Evolutionary conservation across 257 asterid species (phyloP).

Genomic region (Gardenia jasminoides): DNA sequence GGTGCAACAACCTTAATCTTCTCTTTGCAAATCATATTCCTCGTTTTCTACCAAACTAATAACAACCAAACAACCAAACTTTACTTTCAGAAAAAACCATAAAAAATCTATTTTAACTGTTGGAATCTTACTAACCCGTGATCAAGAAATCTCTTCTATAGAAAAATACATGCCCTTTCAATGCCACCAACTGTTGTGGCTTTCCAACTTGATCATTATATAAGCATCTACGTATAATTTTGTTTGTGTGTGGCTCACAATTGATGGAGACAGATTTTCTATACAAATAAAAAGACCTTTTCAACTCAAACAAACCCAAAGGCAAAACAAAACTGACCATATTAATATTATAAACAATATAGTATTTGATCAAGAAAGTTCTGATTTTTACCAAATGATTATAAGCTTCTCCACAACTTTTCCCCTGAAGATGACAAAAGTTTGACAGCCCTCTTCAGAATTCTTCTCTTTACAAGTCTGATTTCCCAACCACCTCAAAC

Average conservation of each 20-base stretch:
- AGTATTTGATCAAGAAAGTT: slow-evolving; percentile 18
- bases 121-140: slow-evolving; percentile 26
- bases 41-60: slow-evolving; percentile 40
- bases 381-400: not conserved
- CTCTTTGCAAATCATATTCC: slow-evolving; percentile 24
- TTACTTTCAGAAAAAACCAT: slow-evolving; percentile 31
- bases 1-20: slow-evolving; percentile 16
- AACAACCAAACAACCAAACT: slow-evolving; percentile 40
- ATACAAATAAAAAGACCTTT: slow-evolving; percentile 31
- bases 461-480: not conserved
- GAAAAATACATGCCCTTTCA: slow-evolving; percentile 28
- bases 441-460: not conserved
- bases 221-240: slow-evolving; percentile 5
- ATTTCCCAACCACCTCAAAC: slow-evolving; percentile 13
- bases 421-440: not conserved
- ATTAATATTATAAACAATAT: slow-evolving; percentile 11
- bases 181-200: slow-evolving; percentile 27
- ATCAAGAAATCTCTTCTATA: slow-evolving; percentile 18
- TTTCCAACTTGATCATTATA: slow-evolving; percentile 37
- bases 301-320: slow-evolving; percentile 30
- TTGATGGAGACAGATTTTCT: slow-evolving; percentile 55
- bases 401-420: not conserved
- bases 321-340: slow-evolving; percentile 1
- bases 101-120: slow-evolving; percentile 28
- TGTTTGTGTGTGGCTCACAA: slow-evolving; percentile 15